These are phyloP conservation scores for Xanthoconium separans DNA, from an alignment of 1,284 basidiomycete species.

Conservation along the genomic window DNA sequence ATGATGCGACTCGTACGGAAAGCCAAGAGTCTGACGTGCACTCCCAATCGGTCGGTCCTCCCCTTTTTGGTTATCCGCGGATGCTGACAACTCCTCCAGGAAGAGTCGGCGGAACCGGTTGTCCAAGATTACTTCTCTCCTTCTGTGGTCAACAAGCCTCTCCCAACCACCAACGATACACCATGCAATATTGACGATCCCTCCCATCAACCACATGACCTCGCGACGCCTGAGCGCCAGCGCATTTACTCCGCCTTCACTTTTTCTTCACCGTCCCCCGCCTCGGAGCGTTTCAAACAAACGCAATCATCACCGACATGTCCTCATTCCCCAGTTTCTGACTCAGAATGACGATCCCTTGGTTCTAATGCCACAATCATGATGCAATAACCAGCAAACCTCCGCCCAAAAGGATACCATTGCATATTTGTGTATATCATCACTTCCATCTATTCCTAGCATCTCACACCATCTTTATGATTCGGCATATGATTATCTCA, in stretches of 20 bases:
- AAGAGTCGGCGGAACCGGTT: constrained; percentile 49
- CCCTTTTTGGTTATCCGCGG: constrained; percentile 2
- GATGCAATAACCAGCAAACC: constrained; percentile 12
- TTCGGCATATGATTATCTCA: constrained; percentile 21
- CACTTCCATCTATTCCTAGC: constrained; percentile 33
- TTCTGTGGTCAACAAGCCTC: constrained; percentile 20
- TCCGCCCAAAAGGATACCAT: constrained; percentile 28
- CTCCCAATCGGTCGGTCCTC: constrained; percentile 24
- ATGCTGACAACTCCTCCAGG: constrained; percentile 36
- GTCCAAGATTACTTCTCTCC: constrained; percentile 54
- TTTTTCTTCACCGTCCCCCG: constrained; percentile 67
- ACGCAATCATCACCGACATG: constrained; percentile 20
- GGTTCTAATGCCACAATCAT: neutral
- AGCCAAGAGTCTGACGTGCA: constrained; percentile 37
- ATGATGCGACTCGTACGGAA: constrained; percentile 34
- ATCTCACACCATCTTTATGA: constrained; percentile 29
- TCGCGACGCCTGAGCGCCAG: constrained; percentile 71
- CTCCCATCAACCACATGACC: constrained; percentile 33
- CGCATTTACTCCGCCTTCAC: constrained; percentile 72
- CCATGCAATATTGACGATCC: constrained; percentile 23
- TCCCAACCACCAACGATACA: constrained; percentile 8
- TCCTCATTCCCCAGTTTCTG: constrained; percentile 2
- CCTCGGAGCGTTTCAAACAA: constrained; percentile 50
- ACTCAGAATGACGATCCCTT: constrained; percentile 17
- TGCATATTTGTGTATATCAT: constrained; percentile 36